Percentiles rank a stretch among this genome's conserved stretches.
phyloP scores from a whole-genome alignment of 768 basidiomycete genomes.

The Amyloporia xantha region DNA sequence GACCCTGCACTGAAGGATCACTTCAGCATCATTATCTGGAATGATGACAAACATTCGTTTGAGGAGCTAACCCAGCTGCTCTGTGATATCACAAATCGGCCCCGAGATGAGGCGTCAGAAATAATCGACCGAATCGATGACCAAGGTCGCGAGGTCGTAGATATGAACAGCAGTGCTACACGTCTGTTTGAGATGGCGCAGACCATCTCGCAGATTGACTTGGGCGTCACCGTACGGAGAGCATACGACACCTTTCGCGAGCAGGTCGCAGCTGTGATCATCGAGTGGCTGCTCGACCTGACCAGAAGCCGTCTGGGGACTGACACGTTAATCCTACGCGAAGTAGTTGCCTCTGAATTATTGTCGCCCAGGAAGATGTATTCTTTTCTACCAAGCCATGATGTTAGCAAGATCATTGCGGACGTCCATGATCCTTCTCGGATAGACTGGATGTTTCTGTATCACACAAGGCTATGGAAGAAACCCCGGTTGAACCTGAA shows the following conservation, averaged over 20 bases:
- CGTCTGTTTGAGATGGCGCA: constrained; percentile 73
- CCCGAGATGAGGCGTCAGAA: constrained; percentile 50
- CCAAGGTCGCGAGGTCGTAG: constrained; percentile 75
- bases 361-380: constrained; percentile 54
- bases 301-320: constrained; percentile 64
- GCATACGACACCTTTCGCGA: constrained; percentile 88
- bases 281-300: constrained; percentile 81
- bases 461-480: constrained; percentile 84
- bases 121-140: constrained; percentile 64
- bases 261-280: constrained; percentile 73
- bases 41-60: constrained; percentile 95
- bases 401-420: constrained; percentile 26
- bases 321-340: constrained; percentile 62
- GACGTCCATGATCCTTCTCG: constrained; percentile 47
- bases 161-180: constrained; percentile 51
- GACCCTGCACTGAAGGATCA: constrained; percentile 69
- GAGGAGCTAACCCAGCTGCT: constrained; percentile 78
- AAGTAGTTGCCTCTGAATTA: constrained; percentile 66
- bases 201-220: constrained; percentile 78
- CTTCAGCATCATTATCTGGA: constrained; percentile 85
- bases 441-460: constrained; percentile 71
- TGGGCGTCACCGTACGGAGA: constrained; percentile 84
- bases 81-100: constrained; percentile 44
- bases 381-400: constrained; percentile 34
- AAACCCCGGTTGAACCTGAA: constrained; percentile 72